Base-by-base conservation (phyloP, 2,329 filamentous ascomycete species). In the Fusarium nisikadoi region DNA sequence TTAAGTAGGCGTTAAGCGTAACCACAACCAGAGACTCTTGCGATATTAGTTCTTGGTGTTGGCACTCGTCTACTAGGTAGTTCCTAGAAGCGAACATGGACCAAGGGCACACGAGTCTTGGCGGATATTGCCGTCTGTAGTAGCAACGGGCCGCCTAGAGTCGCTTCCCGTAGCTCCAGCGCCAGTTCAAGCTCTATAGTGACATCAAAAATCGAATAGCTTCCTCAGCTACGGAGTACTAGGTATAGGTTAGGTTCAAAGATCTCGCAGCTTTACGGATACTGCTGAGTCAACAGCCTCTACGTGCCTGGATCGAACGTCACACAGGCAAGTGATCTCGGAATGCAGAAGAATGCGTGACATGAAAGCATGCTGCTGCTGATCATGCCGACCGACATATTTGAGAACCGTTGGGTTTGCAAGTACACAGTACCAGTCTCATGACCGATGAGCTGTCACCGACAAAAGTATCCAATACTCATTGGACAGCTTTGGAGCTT, bases 341-440 rank as follows among this genome's bases (percentile, higher is more conserved):
- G 19, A 63, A 69, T 69, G 59, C 53, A 57, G 54, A 66, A 68
- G 69, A 72, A 70, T 62, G 70, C 65, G 65, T 72, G 70, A 72
- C 70, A 72, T 72, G 69, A 54, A 58, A 70, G 61, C 67, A 70
- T 62, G 47, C 47, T 38, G 59, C 39, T 58, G 70, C 62, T 73
- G 64, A 72, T 72, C 70, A 62, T 72, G 60, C 70, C 63, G 68
- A 63, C 56, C 70, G 52, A 54, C 68, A 49, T 46, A 33, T 46
- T n/a, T 59, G 53, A 60, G 55, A 62, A 72, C 54, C 55, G 59
- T 54, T 58, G 49, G 55, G 52, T 11, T 50, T 63, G 20, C 20
- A 72, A 54, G 70, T 72, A 60, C 45, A 50, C 47, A 20, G 36
- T 73, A 72, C 70, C 43, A 38, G 33, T 33, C n/a, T 39, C 35